Conservation (phyloP, 2,329 filamentous ascomycete species). For the Aspergillus brunneoviolaceus region DNA sequence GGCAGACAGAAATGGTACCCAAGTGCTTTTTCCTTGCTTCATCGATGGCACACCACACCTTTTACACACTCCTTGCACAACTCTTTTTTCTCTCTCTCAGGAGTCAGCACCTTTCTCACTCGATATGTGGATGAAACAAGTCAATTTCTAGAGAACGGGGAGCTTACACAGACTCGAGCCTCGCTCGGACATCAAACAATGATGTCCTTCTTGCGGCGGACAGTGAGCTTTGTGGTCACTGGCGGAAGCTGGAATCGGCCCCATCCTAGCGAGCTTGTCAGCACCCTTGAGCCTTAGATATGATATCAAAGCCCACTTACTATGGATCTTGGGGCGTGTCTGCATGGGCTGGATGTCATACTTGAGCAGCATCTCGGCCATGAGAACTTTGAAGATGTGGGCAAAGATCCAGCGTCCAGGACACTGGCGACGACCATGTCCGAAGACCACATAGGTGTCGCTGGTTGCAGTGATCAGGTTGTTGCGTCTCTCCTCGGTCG, state of each 20-base stretch:
- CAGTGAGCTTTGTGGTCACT: constrained; percentile 9
- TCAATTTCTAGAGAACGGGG: no score
- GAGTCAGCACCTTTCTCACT: no score
- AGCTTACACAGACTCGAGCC: neutral
- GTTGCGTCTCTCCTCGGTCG: constrained; percentile 5
- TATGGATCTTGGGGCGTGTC: constrained; percentile 12
- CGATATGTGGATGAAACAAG: no score
- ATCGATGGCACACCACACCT: neutral
- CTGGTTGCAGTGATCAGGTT: constrained; percentile 13
- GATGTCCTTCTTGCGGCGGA: constrained; percentile 11
- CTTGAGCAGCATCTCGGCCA: constrained; percentile 17
- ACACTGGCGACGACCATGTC: constrained; percentile 17
- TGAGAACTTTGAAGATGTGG: constrained; percentile 13
- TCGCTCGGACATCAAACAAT: neutral
- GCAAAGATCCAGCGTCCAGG: constrained; percentile 16
- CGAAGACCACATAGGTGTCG: constrained; percentile 16
- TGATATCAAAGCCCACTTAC: neutral
- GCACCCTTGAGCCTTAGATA: neutral
- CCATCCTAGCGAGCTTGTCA: constrained; percentile 10
- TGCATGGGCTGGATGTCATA: constrained; percentile 15
- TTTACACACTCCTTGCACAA: neutral
- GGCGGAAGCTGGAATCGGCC: constrained; percentile 17
- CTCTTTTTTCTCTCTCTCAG: neutral
- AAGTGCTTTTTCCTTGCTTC: neutral
- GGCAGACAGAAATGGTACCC: neutral